Percentiles rank a stretch among this genome's conserved stretches.
These are phyloP conservation scores for Raphanus sativus DNA, from an alignment of 345 rosid species.

Conservation along the genomic window DNA sequence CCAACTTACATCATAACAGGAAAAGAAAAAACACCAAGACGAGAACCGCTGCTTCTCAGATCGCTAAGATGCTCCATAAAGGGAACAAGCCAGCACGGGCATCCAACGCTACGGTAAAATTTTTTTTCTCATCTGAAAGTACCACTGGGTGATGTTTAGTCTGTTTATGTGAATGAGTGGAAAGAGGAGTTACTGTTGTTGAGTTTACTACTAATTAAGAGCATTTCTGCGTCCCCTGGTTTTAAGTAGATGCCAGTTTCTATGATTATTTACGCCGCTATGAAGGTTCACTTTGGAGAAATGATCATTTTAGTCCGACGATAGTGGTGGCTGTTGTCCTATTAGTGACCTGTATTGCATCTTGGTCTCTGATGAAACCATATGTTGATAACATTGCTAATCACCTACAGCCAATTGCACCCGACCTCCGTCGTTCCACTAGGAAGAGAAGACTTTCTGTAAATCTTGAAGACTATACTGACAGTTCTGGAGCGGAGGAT, in stretches of 20 bases:
- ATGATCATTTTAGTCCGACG: not conserved
- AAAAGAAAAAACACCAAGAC: slow-evolving; percentile 79
- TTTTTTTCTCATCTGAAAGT: not conserved
- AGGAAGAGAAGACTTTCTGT: slow-evolving; percentile 86
- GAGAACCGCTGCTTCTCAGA: slow-evolving; percentile 91
- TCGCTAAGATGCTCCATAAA: slow-evolving; percentile 76
- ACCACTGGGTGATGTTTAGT: not conserved
- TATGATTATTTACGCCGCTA: not conserved
- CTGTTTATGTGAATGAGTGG: not conserved
- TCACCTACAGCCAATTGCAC: slow-evolving; percentile 57
- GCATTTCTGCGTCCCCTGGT: not conserved
- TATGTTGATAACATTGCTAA: slow-evolving; percentile 29
- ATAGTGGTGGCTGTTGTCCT: not conserved
- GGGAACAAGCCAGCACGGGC: slow-evolving; percentile 59
- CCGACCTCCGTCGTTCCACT: slow-evolving; percentile 94
- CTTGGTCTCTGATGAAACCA: slow-evolving; percentile 25
- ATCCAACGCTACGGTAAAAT: slow-evolving; percentile 61
- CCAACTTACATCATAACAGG: slow-evolving; percentile 57
- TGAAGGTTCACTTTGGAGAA: slow-evolving; percentile 18
- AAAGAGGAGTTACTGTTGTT: not conserved
- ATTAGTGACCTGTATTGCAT: slow-evolving; percentile 1
- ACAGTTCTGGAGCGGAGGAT: slow-evolving; percentile 94
- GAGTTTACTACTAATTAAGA: not conserved
- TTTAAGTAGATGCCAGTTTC: not conserved
- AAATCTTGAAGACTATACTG: slow-evolving; percentile 76